Conservation (phyloP, 1,284 basidiomycete species). For the Amylostereum areolatum region DNA sequence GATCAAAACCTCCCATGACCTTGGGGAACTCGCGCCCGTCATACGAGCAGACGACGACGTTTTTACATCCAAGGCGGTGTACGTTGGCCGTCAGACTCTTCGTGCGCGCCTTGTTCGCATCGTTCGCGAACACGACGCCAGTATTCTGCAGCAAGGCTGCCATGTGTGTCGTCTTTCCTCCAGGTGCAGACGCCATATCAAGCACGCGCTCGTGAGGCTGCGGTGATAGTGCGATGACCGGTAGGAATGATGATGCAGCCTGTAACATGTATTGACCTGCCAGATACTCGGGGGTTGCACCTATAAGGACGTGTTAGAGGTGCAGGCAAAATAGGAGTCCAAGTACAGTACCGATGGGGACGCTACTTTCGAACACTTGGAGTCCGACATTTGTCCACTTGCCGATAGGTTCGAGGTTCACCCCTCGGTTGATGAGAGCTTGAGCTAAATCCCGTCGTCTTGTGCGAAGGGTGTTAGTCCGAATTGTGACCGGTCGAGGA, state of each 20-base stretch:
- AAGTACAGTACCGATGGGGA: slow-evolving; percentile 73
- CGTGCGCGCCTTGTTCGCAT: slow-evolving; percentile 90
- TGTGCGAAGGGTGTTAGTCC: slow-evolving; percentile 95
- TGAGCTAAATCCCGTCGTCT: slow-evolving; percentile 93
- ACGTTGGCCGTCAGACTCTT: slow-evolving; percentile 97
- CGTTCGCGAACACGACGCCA: slow-evolving; percentile 97
- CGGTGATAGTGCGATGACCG: slow-evolving; percentile 92
- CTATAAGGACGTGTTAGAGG: slow-evolving; percentile 23
- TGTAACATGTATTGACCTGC: slow-evolving; percentile 99
- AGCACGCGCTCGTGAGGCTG: slow-evolving; percentile 92
- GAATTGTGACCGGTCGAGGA: slow-evolving; percentile 94
- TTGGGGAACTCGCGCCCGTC: slow-evolving; percentile 99
- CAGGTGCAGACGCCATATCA: slow-evolving; percentile 98
- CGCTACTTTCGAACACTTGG: slow-evolving; percentile 94
- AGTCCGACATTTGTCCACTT: slow-evolving; percentile 99
- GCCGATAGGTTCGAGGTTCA: slow-evolving; percentile 95
- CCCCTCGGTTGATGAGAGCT: slow-evolving; percentile 91
- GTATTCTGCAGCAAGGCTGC: slow-evolving; percentile 97
- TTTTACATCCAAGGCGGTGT: slow-evolving; percentile 96
- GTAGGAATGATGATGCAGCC: slow-evolving; percentile 98
- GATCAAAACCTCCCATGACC: slow-evolving; percentile 97
- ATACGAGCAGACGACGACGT: slow-evolving; percentile 96
- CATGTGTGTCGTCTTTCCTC: slow-evolving; percentile 96
- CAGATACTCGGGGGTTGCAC: slow-evolving; percentile 97
- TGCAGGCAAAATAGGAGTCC: neutral